phyloP scores from a whole-genome alignment of 192 early-diverging fungal species.

The Gonapodya sp. region DNA sequence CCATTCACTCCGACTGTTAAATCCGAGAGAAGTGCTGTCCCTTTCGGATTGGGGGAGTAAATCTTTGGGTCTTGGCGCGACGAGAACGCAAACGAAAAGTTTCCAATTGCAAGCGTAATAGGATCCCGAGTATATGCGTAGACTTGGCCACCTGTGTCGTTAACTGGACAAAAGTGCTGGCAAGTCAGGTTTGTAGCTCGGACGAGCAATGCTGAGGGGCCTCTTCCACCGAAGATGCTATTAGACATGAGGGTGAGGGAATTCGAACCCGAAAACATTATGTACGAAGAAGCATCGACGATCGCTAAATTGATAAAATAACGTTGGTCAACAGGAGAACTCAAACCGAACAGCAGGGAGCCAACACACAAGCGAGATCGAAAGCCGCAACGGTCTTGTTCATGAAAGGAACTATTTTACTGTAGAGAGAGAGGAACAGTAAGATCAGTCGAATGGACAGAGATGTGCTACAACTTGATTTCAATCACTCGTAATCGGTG shows the following conservation, averaged over 20 bases:
- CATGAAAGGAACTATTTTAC: not conserved
- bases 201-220: not conserved
- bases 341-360: not conserved
- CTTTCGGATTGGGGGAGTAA: not conserved
- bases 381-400: not conserved
- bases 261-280: not conserved
- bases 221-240: not conserved
- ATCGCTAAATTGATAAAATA: not conserved
- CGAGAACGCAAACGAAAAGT: not conserved
- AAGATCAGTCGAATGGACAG: not conserved
- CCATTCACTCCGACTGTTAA: not conserved
- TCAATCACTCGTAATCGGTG: not conserved
- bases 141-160: not conserved
- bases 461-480: not conserved
- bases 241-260: not conserved
- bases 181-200: not conserved
- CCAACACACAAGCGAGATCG: not conserved
- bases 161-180: not conserved
- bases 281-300: not conserved
- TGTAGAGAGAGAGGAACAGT: conserved; percentile 1
- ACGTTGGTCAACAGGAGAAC: not conserved
- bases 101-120: not conserved
- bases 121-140: not conserved
- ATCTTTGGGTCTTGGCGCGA: no score
- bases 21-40: not conserved